Evolutionary conservation across 1,284 basidiomycete genomes (phyloP), one percentile per base, ranked within the genome.

Genomic region (Rhodotorula glutinis): DNA sequence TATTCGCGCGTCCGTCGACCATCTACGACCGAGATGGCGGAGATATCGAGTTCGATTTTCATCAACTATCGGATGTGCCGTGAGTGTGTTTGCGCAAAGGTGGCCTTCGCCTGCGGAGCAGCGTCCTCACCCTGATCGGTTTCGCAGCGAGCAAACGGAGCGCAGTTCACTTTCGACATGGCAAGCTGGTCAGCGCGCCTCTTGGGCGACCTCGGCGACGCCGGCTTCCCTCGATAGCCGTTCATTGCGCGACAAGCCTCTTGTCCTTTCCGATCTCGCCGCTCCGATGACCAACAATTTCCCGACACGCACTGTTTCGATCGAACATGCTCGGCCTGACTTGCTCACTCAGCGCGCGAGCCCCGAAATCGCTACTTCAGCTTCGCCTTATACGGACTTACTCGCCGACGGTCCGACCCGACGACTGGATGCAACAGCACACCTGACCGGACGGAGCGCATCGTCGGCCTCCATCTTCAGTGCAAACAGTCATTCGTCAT

Each of bases 51-150:
- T 62, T 59, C 47, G 62, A 61, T 1, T 68, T 68, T 29, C 54
- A 56, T 4, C 59, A 60, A 13, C 62, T 68, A 3, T 68, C 66
- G 3, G 66, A 68, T 25, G 62, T 68, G 11, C 59, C 11, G 66
- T 68, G 8, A 25, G 66, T 61, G 5, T 3, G 8, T 2, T 25
- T 21, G 2, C 33, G 9, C 21, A 46, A 19, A 23, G 10, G 0
- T 10, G 19, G 44, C 19, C 21, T 23, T 17, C 17, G n/a, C 44
- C 23, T 51, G 47, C 3, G n/a, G 19, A 44, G 10, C 16, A 14
- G 8, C 25, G 19, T 3, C 51, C 27, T 25, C 16, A 25, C 10
- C 9, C 1, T 17, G 5, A 9, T 10, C 25, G 5, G 7, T 5
- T 2, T 14, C 10, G 2, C 41, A 67, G 66, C 8, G 66, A 67